These are phyloP conservation scores for Wallacemonas sp. DNA, from an alignment of 208 protist species.

Conservation along the genomic window DNA sequence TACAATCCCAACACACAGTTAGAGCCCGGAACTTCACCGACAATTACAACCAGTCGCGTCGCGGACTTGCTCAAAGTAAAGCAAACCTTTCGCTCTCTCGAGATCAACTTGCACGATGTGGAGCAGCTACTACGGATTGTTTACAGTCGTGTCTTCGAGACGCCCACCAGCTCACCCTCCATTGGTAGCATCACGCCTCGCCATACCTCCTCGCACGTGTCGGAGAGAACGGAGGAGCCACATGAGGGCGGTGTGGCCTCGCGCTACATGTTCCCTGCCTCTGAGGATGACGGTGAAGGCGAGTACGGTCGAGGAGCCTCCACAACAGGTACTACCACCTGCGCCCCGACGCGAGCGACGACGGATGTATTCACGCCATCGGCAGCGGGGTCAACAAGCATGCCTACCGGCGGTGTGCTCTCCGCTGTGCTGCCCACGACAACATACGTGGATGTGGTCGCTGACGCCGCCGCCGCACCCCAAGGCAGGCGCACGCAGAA, in stretches of 20 bases:
- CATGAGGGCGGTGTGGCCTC: background rate
- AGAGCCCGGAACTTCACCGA: conserved; percentile 2
- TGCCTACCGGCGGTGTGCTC: background rate
- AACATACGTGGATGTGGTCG: no score
- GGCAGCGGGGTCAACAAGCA: no score
- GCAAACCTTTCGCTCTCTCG: conserved; percentile 30
- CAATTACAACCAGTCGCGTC: conserved; percentile 12
- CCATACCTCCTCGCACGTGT: background rate
- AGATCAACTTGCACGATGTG: conserved; percentile 40
- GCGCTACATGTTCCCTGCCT: background rate
- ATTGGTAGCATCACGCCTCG: background rate
- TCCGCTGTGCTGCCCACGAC: background rate
- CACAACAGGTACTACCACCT: no score
- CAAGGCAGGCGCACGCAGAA: background rate
- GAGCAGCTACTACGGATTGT: conserved; percentile 45
- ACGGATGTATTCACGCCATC: background rate
- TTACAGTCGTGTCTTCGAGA: conserved; percentile 20
- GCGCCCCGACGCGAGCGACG: background rate
- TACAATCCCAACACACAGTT: conserved; percentile 3
- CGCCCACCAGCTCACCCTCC: background rate
- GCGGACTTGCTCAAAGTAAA: conserved; percentile 28
- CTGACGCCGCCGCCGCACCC: background rate
- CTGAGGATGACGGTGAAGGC: background rate
- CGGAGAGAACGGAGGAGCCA: background rate
- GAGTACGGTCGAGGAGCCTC: background rate